A percentile compares a stretch with the other conserved stretches of the same genome.
Evolutionary conservation across 163 green algal species (phyloP).

Genomic region (Scenedesmus sp.): DNA sequence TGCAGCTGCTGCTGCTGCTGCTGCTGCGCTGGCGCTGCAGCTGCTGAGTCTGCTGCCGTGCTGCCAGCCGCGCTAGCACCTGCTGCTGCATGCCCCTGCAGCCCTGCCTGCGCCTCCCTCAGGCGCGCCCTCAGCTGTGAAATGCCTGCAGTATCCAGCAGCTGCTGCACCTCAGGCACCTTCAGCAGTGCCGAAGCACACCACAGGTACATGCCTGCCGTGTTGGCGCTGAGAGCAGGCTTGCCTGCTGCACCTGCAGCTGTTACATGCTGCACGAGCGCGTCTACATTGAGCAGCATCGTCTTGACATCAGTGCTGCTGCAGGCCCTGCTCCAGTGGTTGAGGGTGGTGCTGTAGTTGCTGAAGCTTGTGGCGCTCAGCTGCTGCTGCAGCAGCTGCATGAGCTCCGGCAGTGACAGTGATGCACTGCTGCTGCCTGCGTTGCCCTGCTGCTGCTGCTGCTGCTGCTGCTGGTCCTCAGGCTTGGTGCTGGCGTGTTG

Average conservation of each 20-base stretch:
- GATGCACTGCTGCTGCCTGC: not conserved
- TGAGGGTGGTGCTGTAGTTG: not conserved
- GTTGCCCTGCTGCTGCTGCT: not conserved
- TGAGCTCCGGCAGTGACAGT: not conserved
- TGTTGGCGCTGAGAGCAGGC: not conserved
- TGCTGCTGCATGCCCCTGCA: not conserved
- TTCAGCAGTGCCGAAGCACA: not conserved
- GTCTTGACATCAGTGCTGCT: not conserved
- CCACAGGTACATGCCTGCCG: not conserved
- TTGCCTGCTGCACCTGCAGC: not conserved
- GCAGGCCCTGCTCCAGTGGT: slow-evolving; percentile 1
- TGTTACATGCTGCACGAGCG: not conserved
- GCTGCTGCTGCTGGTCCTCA: not conserved
- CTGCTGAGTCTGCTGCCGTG: not conserved
- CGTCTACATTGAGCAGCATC: not conserved
- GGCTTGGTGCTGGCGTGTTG: not conserved
- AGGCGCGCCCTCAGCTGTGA: not conserved
- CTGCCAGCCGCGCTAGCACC: no score
- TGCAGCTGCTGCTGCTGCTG: no score
- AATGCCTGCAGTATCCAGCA: not conserved
- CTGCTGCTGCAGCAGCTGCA: not conserved
- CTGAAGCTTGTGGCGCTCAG: not conserved
- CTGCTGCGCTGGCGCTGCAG: not conserved
- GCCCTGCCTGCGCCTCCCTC: not conserved
- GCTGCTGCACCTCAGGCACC: not conserved